These are phyloP conservation scores for Taiozyma sp. DNA, from an alignment of 1,139 yeast species.

Conservation along the genomic window DNA sequence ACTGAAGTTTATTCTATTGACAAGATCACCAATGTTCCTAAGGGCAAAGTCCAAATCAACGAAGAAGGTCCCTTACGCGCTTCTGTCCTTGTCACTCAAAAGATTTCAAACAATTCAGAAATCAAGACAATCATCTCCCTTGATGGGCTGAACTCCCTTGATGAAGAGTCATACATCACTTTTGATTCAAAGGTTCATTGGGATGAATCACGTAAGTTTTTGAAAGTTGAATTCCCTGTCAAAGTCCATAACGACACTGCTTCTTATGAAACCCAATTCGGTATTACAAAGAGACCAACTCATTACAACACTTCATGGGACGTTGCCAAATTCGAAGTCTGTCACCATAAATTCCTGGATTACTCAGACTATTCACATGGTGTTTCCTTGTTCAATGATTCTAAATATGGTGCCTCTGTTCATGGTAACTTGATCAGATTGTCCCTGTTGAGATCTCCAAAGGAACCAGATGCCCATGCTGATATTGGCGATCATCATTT, in stretches of 20 bases:
- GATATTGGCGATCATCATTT: slow-evolving; percentile 87
- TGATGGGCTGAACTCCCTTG: slow-evolving; percentile 41
- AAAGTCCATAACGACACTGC: slow-evolving; percentile 73
- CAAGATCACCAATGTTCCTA: slow-evolving; percentile 49
- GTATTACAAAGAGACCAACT: slow-evolving; percentile 85
- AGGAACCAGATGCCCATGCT: slow-evolving; percentile 88
- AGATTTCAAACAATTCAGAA: slow-evolving; percentile 50
- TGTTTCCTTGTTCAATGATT: slow-evolving; percentile 78
- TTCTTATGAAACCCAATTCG: slow-evolving; percentile 90
- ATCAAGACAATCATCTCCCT: slow-evolving; percentile 71
- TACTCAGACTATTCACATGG: slow-evolving; percentile 84
- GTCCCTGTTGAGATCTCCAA: slow-evolving; percentile 78
- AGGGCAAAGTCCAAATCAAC: slow-evolving; percentile 46
- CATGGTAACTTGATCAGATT: slow-evolving; percentile 88
- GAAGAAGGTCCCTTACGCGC: slow-evolving; percentile 56
- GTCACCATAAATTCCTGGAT: slow-evolving; percentile 92
- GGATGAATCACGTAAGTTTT: slow-evolving; percentile 83
- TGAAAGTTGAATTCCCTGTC: slow-evolving; percentile 94
- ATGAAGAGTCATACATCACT: slow-evolving; percentile 34
- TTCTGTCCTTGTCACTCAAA: slow-evolving; percentile 55
- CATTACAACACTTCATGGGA: slow-evolving; percentile 96
- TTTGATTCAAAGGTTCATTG: slow-evolving; percentile 75
- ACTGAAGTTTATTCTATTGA: slow-evolving; percentile 84
- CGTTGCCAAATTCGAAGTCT: slow-evolving; percentile 92
- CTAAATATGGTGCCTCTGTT: slow-evolving; percentile 87